Percentiles rank a stretch among this genome's conserved stretches.
These are phyloP conservation scores for Pulveroboletus sp. DNA, from an alignment of 768 basidiomycete genomes.

Conservation along the genomic window DNA sequence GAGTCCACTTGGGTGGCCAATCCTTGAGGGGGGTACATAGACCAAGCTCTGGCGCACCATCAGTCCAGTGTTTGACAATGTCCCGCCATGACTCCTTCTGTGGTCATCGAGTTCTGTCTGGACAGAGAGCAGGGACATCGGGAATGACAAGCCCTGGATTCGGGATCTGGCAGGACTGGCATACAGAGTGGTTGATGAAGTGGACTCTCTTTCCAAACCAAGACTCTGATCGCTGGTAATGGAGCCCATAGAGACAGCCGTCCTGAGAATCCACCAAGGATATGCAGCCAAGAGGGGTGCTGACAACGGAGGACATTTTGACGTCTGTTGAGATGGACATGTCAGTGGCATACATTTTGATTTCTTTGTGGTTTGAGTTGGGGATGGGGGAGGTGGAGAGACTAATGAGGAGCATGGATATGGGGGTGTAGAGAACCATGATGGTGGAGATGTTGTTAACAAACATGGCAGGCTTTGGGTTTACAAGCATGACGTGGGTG, in stretches of 20 bases:
- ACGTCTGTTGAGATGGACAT: too few species aligned
- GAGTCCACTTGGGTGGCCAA: conserved; percentile 1
- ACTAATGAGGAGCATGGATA: conserved; percentile 81
- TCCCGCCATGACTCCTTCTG: conserved; percentile 4
- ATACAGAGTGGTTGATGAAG: too few species aligned
- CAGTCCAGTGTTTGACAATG: conserved; percentile 2
- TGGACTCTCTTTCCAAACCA: too few species aligned
- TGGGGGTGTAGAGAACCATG: conserved; percentile 86
- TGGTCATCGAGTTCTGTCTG: neutral
- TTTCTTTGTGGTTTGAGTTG: too few species aligned
- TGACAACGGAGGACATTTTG: too few species aligned
- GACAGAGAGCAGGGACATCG: neutral
- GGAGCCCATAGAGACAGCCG: too few species aligned
- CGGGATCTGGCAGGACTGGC: too few species aligned
- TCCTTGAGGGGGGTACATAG: conserved; percentile 4
- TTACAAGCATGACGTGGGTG: conserved; percentile 86
- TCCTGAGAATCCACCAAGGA: too few species aligned
- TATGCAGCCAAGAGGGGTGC: too few species aligned
- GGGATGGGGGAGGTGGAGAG: conserved; percentile 57
- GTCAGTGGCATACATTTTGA: too few species aligned
- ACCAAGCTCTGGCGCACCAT: neutral
- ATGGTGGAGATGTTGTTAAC: conserved; percentile 89
- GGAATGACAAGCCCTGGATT: too few species aligned
- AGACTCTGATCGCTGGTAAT: too few species aligned
- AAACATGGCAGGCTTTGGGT: conserved; percentile 82